Base-by-base conservation (phyloP, 1,284 basidiomycete genomes). In the Chondrostereum purpureum region DNA sequence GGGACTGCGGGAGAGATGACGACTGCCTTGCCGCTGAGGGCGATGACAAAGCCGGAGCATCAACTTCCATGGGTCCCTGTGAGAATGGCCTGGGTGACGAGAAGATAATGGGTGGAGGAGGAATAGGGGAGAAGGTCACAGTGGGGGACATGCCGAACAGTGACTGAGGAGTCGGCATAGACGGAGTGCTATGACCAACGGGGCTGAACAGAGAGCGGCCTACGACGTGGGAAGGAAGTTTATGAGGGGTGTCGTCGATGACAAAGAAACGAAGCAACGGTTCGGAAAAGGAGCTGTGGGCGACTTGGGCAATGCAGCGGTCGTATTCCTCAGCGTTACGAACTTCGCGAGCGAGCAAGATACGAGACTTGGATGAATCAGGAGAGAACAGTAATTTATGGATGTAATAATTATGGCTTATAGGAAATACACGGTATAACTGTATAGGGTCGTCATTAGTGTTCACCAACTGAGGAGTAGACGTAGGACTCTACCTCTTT, bases 351-450 rank as follows among this genome's bases (percentile, higher is more conserved):
- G 71, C 75, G 47, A 88, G 70, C 24, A 86, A 61, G 42, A 87
- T 75, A 33, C 78, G 75, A 41, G 69, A 62, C 50, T 66, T 62
- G 14, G 60, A 61, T 13, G 75, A 67, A 49, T 78, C 71, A 2
- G 78, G 78, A 43, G 75, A 77, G 63, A 88, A 86, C 8, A 86
- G 63, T 36, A 88, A 69, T 50, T 72, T 78, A 39, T 76, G 78
- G 47, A 87, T 66, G 66, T 75, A 77, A 61, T 73, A 81, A 41
- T 64, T 70, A 45, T 73, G 66, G 55, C 69, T 71, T 46, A 80
- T 70, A 52, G 77, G 75, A 58, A 88, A 86, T 49, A 87, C 69
- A 54, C 80, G 80, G 60, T 72, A 73, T 47, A 88, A 72, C 85
- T 88, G 38, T 44, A 36, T 51, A 44, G 27, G 39, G 45, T 52